A percentile compares a stretch with the other conserved stretches of the same genome.
Evolutionary conservation across 2,329 filamentous ascomycete species (phyloP).

Genomic region (Cladosporium sp.): DNA sequence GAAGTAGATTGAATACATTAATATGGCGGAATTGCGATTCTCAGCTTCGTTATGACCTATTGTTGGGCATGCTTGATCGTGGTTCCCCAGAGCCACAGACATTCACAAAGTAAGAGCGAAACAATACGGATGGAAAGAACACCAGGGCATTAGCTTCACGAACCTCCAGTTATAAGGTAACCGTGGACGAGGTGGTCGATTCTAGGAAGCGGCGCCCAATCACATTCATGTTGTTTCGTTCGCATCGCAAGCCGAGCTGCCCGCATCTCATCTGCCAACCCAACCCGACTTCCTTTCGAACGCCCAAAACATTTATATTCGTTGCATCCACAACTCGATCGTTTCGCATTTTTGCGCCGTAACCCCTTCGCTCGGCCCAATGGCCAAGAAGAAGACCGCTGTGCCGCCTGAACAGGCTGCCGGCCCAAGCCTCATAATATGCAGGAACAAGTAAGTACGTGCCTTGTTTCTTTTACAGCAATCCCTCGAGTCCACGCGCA

Average conservation of each 20-base stretch:
- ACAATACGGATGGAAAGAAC: neutral
- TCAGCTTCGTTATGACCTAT: neutral
- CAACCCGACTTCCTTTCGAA: neutral
- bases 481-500: neutral
- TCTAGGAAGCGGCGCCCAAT: neutral
- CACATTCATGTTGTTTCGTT: neutral
- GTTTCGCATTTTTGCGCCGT: neutral
- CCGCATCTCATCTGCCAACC: neutral
- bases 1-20: neutral
- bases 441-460: constrained; percentile 66
- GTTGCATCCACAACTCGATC: neutral
- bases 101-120: neutral
- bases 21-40: neutral
- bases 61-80: neutral
- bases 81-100: neutral
- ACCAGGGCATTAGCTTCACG: neutral
- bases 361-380: neutral
- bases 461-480: constrained; percentile 18
- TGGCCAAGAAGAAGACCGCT: constrained; percentile 9
- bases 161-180: neutral
- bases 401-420: constrained; percentile 26
- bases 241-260: neutral
- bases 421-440: constrained; percentile 59
- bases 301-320: neutral
- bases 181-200: neutral